These are phyloP conservation scores for Baorangia bicolor DNA, from an alignment of 768 basidiomycete genomes.

Conservation along the genomic window DNA sequence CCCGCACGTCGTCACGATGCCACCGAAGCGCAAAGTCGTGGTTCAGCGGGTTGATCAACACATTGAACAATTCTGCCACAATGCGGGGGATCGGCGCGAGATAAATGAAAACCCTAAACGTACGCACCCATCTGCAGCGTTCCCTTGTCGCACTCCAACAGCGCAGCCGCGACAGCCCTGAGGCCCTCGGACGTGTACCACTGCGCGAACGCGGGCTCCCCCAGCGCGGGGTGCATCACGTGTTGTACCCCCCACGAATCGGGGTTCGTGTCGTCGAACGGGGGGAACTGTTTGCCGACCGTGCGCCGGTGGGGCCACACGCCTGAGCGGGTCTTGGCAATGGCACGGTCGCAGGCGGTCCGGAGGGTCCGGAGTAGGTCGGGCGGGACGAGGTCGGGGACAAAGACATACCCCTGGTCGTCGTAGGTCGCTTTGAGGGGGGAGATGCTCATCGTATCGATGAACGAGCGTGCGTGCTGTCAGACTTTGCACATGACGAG, in stretches of 20 bases:
- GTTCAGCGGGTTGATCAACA: constrained; percentile 64
- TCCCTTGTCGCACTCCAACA: constrained; percentile 56
- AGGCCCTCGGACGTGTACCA: constrained; percentile 67
- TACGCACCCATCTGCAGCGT: constrained; percentile 75
- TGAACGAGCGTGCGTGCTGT: background rate
- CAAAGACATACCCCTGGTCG: constrained; percentile 62
- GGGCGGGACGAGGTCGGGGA: constrained; percentile 52
- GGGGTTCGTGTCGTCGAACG: constrained; percentile 53
- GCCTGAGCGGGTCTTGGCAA: constrained; percentile 55
- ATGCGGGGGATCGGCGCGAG: background rate
- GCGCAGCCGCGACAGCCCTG: constrained; percentile 39
- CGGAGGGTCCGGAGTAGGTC: constrained; percentile 40
- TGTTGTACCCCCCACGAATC: constrained; percentile 85
- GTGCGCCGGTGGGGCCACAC: constrained; percentile 65
- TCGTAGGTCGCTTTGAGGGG: constrained; percentile 53
- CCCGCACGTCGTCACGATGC: constrained; percentile 76
- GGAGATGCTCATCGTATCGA: background rate
- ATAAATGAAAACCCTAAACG: no score
- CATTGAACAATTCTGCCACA: constrained; percentile 61
- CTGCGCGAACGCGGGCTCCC: constrained; percentile 54
- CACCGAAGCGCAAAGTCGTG: constrained; percentile 73
- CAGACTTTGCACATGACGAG: constrained; percentile 1
- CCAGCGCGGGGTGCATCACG: constrained; percentile 74
- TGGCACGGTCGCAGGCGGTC: constrained; percentile 50
- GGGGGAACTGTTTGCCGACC: constrained; percentile 79